phyloP scores from a whole-genome alignment of 768 basidiomycete species.

The Exidia glandulosa region DNA sequence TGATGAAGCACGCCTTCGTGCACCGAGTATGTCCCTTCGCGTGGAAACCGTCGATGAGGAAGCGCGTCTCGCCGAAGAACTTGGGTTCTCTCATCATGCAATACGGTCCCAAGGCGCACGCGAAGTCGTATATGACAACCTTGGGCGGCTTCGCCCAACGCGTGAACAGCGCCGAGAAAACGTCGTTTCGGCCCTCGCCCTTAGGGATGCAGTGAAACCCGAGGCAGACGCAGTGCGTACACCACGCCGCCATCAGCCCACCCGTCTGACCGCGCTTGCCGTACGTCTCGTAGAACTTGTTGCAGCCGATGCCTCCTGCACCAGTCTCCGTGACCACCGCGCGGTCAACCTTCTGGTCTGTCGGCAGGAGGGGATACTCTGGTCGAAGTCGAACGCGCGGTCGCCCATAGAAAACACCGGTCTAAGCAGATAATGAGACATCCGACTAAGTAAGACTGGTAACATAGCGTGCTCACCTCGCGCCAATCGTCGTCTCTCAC shows the following conservation, averaged over 20 bases:
- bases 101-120: slow-evolving; percentile 23
- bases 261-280: neutral
- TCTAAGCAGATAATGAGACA: neutral
- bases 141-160: slow-evolving; percentile 19
- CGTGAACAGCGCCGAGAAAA: slow-evolving; percentile 28
- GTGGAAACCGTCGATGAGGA: slow-evolving; percentile 26
- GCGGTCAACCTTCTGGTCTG: neutral
- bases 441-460: neutral
- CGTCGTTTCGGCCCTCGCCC: slow-evolving; percentile 27
- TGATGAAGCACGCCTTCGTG: slow-evolving; percentile 16
- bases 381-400: neutral
- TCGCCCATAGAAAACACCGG: neutral
- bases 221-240: neutral
- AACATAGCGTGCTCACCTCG: neutral
- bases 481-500: neutral
- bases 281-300: neutral
- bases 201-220: slow-evolving; percentile 15
- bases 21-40: slow-evolving; percentile 24
- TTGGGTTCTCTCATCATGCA: slow-evolving; percentile 18
- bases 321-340: neutral
- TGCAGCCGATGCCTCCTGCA: neutral
- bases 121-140: slow-evolving; percentile 22
- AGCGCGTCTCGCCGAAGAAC: slow-evolving; percentile 24
- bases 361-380: neutral
- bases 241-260: neutral